These are phyloP conservation scores for Coriaria nepalensis DNA, from an alignment of 306 rosid species.

Conservation along the genomic window DNA sequence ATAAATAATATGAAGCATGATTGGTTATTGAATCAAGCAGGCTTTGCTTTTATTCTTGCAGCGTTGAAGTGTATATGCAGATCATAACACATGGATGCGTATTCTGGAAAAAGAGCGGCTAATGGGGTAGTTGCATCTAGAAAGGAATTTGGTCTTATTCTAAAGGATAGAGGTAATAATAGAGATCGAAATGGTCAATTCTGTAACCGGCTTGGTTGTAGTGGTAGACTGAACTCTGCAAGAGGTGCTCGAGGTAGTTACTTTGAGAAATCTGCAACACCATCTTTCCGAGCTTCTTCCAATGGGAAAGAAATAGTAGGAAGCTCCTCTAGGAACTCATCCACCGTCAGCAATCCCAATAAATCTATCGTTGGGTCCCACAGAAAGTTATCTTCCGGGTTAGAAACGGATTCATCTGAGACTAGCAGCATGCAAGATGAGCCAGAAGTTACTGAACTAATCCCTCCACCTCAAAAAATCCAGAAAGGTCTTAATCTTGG, in stretches of 20 bases:
- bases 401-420: slow-evolving; percentile 68
- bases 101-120: slow-evolving; percentile 59
- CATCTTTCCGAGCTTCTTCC: slow-evolving; percentile 32
- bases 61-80: too few species aligned
- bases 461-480: slow-evolving; percentile 34
- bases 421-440: slow-evolving; percentile 69
- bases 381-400: slow-evolving; percentile 36
- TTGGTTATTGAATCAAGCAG: too few species aligned
- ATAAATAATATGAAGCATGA: too few species aligned
- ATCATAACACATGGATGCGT: slow-evolving; percentile 46
- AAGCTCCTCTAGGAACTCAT: slow-evolving; percentile 53
- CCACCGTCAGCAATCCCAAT: slow-evolving; percentile 33
- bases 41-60: too few species aligned
- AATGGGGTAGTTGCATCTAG: slow-evolving; percentile 50
- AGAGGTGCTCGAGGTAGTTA: slow-evolving; percentile 4
- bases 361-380: slow-evolving; percentile 35
- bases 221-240: slow-evolving; percentile 40
- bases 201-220: slow-evolving; percentile 66
- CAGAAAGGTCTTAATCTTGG: slow-evolving; percentile 37
- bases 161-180: slow-evolving; percentile 54
- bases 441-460: slow-evolving; percentile 35
- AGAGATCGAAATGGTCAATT: slow-evolving; percentile 54
- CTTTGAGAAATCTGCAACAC: slow-evolving; percentile 11
- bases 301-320: slow-evolving; percentile 62
- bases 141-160: slow-evolving; percentile 46